Evolutionary conservation across 495 filamentous ascomycete species (phyloP).

Genomic region (Trichoderma gamsii): DNA sequence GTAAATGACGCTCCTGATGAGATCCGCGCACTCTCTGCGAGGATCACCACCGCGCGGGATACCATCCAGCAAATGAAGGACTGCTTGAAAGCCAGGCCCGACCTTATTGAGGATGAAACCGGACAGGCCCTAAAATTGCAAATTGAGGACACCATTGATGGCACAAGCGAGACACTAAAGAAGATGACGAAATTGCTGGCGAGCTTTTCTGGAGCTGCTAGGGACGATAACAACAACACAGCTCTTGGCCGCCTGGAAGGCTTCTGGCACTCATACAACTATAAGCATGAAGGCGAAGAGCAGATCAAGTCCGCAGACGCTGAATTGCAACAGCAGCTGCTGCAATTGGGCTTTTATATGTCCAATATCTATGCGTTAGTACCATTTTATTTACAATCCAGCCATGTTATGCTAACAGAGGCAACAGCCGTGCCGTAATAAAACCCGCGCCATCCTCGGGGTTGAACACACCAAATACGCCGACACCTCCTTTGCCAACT

Average conservation of each 20-base stretch:
- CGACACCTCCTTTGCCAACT: not conserved
- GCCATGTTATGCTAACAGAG: conserved; percentile 3
- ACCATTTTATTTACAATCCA: not conserved
- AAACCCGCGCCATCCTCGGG: conserved; percentile 11
- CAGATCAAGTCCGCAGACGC: conserved; percentile 12
- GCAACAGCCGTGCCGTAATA: conserved; percentile 1
- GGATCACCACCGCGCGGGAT: conserved; percentile 10
- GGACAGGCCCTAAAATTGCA: conserved; percentile 9
- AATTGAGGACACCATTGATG: conserved; percentile 12
- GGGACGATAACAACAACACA: not conserved
- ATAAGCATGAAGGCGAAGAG: conserved; percentile 9
- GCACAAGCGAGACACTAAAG: conserved; percentile 12
- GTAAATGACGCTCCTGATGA: conserved; percentile 10
- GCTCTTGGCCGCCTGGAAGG: conserved; percentile 3
- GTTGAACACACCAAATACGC: not conserved
- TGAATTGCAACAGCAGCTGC: conserved; percentile 13
- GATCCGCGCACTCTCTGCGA: conserved; percentile 8
- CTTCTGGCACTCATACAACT: conserved; percentile 15
- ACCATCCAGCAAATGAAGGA: conserved; percentile 11
- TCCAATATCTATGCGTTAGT: conserved; percentile 16
- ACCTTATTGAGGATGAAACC: conserved; percentile 14
- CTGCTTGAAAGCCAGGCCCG: conserved; percentile 1
- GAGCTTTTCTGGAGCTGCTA: conserved; percentile 3
- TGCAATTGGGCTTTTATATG: conserved; percentile 3
- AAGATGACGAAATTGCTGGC: conserved; percentile 17